Evolutionary conservation across 2,329 filamentous ascomycete genomes (phyloP).

Genomic region (Chaetomiaceae sp.): DNA sequence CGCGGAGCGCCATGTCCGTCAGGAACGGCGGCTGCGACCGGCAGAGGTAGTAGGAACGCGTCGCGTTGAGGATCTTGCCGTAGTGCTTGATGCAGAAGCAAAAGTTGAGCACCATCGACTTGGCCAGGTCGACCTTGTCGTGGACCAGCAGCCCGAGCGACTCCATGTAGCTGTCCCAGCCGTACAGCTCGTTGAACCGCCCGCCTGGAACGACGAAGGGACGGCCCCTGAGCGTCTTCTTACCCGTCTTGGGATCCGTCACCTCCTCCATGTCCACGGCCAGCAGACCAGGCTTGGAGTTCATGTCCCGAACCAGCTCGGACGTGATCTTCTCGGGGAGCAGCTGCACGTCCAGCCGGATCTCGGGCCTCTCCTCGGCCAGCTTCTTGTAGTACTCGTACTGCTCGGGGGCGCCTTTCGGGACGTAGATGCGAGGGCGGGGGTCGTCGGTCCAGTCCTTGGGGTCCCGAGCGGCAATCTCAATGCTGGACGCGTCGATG

Average conservation of each 20-base stretch:
- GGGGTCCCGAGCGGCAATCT: slow-evolving; percentile 79
- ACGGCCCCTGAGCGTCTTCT: slow-evolving; percentile 69
- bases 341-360: slow-evolving; percentile 80
- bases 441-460: slow-evolving; percentile 95
- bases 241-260: slow-evolving; percentile 60
- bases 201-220: slow-evolving; percentile 98
- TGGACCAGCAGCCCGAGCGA: slow-evolving; percentile 84
- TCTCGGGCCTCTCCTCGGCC: slow-evolving; percentile 72
- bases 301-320: slow-evolving; percentile 76
- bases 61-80: slow-evolving; percentile 96
- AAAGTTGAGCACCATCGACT: slow-evolving; percentile 93
- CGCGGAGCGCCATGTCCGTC: slow-evolving; percentile 92
- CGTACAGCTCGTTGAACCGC: slow-evolving; percentile 96
- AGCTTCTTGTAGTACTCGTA: slow-evolving; percentile 82
- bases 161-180: slow-evolving; percentile 99
- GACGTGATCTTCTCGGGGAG: slow-evolving; percentile 74
- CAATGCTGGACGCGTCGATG: slow-evolving; percentile 85
- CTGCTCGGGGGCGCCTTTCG: slow-evolving; percentile 78
- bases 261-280: slow-evolving; percentile 84
- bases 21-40: slow-evolving; percentile 95
- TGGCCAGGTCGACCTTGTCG: slow-evolving; percentile 79
- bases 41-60: slow-evolving; percentile 89
- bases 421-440: slow-evolving; percentile 86
- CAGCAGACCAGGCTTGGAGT: slow-evolving; percentile 80
- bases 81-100: slow-evolving; percentile 98